These are phyloP conservation scores for Tanacetum coccineum DNA, from an alignment of 129 eudicot genomes.

Conservation along the genomic window DNA sequence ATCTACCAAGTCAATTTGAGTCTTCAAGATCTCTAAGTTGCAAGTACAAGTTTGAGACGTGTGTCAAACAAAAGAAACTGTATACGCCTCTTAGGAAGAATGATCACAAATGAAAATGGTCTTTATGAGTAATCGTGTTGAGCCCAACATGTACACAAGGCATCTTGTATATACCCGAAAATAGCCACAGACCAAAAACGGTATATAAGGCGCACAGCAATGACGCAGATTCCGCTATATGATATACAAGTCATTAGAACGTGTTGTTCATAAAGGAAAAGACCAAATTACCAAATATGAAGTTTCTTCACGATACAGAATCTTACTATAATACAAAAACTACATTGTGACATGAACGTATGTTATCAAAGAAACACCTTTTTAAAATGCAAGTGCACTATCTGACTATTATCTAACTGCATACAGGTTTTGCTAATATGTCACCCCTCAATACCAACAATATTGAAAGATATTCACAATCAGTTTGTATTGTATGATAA, in stretches of 20 bases:
- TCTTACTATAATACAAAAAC: not conserved
- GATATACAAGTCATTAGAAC: not conserved
- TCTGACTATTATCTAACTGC: not conserved
- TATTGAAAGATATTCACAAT: not conserved
- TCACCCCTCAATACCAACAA: not conserved
- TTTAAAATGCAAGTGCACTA: not conserved
- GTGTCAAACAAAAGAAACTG: not conserved
- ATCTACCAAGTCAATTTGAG: not conserved
- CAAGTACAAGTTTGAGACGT: not conserved
- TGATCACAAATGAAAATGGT: not conserved
- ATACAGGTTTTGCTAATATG: not conserved
- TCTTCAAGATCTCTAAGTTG: not conserved
- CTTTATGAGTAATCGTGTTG: too few species aligned
- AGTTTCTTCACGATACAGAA: not conserved
- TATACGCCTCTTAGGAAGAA: not conserved
- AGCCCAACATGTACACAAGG: too few species aligned
- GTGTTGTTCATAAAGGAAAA: not conserved
- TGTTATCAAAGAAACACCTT: not conserved
- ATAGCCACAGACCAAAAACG: not conserved
- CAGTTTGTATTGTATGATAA: not conserved
- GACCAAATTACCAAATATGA: not conserved
- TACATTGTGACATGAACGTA: not conserved
- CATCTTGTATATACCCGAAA: not conserved
- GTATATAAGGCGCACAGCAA: not conserved
- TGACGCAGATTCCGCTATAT: not conserved